These are phyloP conservation scores for Acanthamoeba castellanii DNA, from an alignment of 208 protist genomes.

Conservation along the genomic window DNA sequence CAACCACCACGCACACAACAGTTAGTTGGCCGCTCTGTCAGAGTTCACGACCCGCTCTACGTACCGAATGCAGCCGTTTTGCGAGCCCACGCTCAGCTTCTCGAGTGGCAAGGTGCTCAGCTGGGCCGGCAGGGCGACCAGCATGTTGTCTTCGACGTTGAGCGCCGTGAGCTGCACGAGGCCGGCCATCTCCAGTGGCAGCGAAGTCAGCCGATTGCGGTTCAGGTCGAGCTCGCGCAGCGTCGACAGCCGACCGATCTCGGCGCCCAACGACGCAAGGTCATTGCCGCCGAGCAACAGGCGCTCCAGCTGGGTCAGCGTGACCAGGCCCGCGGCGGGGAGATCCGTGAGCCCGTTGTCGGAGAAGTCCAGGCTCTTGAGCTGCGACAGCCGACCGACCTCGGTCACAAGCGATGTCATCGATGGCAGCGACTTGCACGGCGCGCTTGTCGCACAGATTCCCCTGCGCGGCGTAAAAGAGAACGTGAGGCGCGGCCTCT, in stretches of 20 bases:
- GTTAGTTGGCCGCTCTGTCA: background rate
- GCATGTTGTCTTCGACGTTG: slow-evolving; percentile 13
- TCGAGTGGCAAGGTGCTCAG: background rate
- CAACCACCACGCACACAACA: no score
- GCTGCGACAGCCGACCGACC: background rate
- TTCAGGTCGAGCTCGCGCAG: slow-evolving; percentile 54
- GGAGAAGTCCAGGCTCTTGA: slow-evolving; percentile 26
- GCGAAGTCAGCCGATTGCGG: slow-evolving; percentile 4
- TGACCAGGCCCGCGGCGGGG: background rate
- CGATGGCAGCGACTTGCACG: background rate
- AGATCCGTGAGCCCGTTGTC: background rate
- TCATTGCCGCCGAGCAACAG: background rate
- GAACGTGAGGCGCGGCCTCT: no score
- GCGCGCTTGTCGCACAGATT: background rate
- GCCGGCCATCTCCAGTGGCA: background rate
- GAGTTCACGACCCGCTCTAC: no score
- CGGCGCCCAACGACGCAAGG: background rate
- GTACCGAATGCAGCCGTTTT: slow-evolving; percentile 44
- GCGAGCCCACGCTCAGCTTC: background rate
- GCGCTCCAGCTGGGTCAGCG: background rate
- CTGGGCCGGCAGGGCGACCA: background rate
- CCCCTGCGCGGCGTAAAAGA: no score
- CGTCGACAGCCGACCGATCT: background rate
- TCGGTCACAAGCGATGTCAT: background rate
- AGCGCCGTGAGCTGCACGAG: slow-evolving; percentile 20